Base-by-base conservation (phyloP, 1,284 basidiomycete genomes). In the Puccinia novopanici region DNA sequence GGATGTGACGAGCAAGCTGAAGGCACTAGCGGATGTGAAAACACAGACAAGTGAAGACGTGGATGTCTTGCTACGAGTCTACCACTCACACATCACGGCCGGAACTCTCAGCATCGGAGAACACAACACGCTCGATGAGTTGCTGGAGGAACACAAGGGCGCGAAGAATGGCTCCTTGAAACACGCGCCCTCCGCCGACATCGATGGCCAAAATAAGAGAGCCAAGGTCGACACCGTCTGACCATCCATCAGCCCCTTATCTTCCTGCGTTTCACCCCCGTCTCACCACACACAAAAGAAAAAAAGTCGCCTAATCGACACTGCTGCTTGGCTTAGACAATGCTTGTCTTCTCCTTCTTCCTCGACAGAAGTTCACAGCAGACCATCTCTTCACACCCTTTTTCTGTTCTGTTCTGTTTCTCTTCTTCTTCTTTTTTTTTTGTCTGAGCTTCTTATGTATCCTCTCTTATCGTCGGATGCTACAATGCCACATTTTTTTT, bases 1-100 rank as follows among this genome's bases (percentile, higher is more conserved):
- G 91, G 95, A 98, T 84, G 95, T 94, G 55, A 99, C 97, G 1
- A 91, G 92, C 87, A 98, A 98, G 90, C 98, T 99, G 89, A 99
- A 99, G 91, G 93, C 98, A 87, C 91, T 99, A 81, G 97, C 97
- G 27, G 97, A 99, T 85, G 94, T 99, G 77, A 92, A 94, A 83
- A 98, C 95, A 42, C 97, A 99, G 87, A 94, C 93, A 30, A 98
- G 99, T 92, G 96, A 99, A 86, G 96, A 99, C 86, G 97, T 99
- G 82, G 97, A 99, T 87, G 93, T 93, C 55, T 91, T 99, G 70
- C 89, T 99, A 61, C 93, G 97, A 86, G 90, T 98, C 63, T 98
- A 82, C 81, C 59, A 61, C 75, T 78, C 71, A 50, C 70, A 52
- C 52, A 82, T 74, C 74, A 73, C 68, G n/a, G 78, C 70, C 40